A percentile compares a stretch with the other conserved stretches of the same genome.
Conservation (phyloP, 768 basidiomycete species). For the Pulveroboletus sp. region DNA sequence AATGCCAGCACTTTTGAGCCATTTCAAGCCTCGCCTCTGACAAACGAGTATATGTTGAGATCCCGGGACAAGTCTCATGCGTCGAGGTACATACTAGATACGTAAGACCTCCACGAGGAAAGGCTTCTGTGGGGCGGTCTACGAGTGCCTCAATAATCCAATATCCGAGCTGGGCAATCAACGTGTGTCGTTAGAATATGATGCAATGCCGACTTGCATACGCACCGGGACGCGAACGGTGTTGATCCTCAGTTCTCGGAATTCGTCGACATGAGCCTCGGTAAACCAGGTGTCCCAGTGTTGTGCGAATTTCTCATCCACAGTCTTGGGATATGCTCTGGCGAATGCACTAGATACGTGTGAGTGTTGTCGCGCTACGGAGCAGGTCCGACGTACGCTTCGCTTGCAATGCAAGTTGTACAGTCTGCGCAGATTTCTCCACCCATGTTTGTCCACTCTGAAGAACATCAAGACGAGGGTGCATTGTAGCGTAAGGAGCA, state of each 20-base stretch:
- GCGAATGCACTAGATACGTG: conserved; percentile 47
- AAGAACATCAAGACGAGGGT: background rate
- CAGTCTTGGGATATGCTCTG: conserved; percentile 52
- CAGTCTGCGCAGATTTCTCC: conserved; percentile 59
- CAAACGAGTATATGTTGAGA: background rate
- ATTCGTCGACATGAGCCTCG: conserved; percentile 50
- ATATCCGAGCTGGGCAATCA: conserved; percentile 57
- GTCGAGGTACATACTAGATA: conserved; percentile 46
- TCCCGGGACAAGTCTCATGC: background rate
- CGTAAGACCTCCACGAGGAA: conserved; percentile 62
- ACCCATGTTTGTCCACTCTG: conserved; percentile 74
- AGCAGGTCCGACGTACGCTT: conserved; percentile 46
- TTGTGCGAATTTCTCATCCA: conserved; percentile 50
- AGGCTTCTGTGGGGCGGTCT: conserved; percentile 54
- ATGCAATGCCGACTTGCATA: background rate
- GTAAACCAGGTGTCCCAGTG: conserved; percentile 81
- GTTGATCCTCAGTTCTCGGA: conserved; percentile 57
- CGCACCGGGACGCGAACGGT: conserved; percentile 73
- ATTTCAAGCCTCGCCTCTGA: conserved; percentile 58
- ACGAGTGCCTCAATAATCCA: conserved; percentile 79
- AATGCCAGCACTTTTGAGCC: conserved; percentile 60
- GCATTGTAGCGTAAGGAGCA: background rate
- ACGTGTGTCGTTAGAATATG: background rate
- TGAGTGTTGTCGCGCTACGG: background rate
- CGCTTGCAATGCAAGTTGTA: conserved; percentile 56